These are phyloP conservation scores for Daldinia decipiens DNA, from an alignment of 495 filamentous ascomycete genomes.

Conservation along the genomic window DNA sequence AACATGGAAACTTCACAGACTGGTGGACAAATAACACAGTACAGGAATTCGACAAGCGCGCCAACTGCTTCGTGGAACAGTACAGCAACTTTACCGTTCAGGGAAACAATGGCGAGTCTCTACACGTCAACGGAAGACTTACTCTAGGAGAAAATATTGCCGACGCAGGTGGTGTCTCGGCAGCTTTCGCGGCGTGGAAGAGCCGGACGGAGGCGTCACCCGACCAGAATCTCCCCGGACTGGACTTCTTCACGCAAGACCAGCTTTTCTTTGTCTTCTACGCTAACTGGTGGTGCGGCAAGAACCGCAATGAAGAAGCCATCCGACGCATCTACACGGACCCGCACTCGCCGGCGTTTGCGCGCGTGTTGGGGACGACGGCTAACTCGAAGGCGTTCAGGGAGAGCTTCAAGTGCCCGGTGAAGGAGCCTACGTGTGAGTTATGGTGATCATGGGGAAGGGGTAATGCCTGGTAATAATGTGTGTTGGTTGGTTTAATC, in stretches of 20 bases:
- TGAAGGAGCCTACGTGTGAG: conserved; percentile 73
- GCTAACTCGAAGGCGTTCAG: conserved; percentile 74
- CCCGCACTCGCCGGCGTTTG: conserved; percentile 70
- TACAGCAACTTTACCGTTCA: conserved; percentile 71
- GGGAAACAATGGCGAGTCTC: conserved; percentile 62
- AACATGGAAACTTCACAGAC: conserved; percentile 71
- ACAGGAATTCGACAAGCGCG: conserved; percentile 68
- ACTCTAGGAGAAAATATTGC: conserved; percentile 82
- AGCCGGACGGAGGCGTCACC: conserved; percentile 59
- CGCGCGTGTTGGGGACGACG: conserved; percentile 70
- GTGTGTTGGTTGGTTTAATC: not conserved
- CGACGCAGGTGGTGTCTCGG: conserved; percentile 75
- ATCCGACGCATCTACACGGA: conserved; percentile 68
- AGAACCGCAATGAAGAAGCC: conserved; percentile 66
- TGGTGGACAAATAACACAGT: conserved; percentile 79
- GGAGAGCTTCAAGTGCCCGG: conserved; percentile 71
- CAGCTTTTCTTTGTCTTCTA: conserved; percentile 79
- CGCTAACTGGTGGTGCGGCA: conserved; percentile 75
- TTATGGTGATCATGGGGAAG: conserved; percentile 63
- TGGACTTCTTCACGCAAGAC: conserved; percentile 72
- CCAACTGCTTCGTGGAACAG: conserved; percentile 77
- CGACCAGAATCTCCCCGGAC: conserved; percentile 69
- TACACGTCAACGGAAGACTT: conserved; percentile 73
- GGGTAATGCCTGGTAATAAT: not conserved
- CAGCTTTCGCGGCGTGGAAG: conserved; percentile 75